Evolutionary conservation across 768 basidiomycete genomes (phyloP), one percentile per base, ranked within the genome.

Genomic region (Gloeostereum incarnatum): DNA sequence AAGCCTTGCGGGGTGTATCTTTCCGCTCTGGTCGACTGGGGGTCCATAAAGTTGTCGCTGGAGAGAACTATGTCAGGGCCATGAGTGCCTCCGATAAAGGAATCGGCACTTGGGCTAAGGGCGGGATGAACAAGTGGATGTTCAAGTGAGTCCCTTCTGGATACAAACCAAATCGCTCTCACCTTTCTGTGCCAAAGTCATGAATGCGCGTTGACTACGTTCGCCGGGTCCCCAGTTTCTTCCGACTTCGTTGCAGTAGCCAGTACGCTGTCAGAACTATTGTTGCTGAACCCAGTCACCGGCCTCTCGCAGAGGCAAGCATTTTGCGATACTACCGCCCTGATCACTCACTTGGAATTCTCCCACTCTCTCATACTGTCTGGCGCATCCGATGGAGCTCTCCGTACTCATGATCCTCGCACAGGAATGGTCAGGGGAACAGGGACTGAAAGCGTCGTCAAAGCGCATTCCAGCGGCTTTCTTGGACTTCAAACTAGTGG

Each of bases 111-210:
- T 90, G 87, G 87, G 60, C 73, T 9, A 90, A 89, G 57, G 88
- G 87, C 31, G 88, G 87, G 19, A 66, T 77, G 56, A 90, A 87
- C 59, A 86, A 78, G 56, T 91, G 86, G 86, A 83, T 66, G 50
- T 75, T 39, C 33, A 33, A 29, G 43, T 44, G 23, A 26, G 27
- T 21, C 29, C 14, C 10, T 13, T 34, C 14, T n/a, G n/a, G n/a
- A n/a, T n/a, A n/a, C n/a, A n/a, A n/a, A n/a, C n/a, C n/a, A n/a
- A n/a, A n/a, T n/a, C n/a, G n/a, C n/a, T n/a, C n/a, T n/a, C n/a
- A n/a, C n/a, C n/a, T n/a, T n/a, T n/a, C n/a, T 33, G 17, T 32
- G 26, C 7, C 39, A 34, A 42, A 9, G 18, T 24, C 16, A n/a
- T 20, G 18, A n/a, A 34, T 11, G 54, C 25, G 52, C 53, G 45